These are phyloP conservation scores for Crithidia sp. DNA, from an alignment of 208 protist species.

Conservation along the genomic window DNA sequence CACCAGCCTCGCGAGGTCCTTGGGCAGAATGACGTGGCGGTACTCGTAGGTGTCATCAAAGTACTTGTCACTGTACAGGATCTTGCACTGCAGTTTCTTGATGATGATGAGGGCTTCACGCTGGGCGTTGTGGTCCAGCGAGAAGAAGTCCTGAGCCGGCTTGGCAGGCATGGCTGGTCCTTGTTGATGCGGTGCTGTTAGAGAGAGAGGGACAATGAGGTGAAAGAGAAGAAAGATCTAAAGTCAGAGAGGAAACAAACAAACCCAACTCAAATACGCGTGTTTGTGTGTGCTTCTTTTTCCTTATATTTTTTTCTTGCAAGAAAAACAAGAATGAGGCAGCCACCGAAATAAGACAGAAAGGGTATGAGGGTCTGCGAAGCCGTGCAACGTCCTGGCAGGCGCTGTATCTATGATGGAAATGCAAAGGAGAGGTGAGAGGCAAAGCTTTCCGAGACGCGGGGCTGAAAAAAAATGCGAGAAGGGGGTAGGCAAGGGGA, in stretches of 20 bases:
- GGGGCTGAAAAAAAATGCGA: background rate
- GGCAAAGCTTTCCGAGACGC: background rate
- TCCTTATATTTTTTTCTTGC: background rate
- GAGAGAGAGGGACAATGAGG: too few species aligned
- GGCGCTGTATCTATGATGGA: background rate
- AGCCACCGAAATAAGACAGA: background rate
- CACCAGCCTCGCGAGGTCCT: constrained; percentile 93
- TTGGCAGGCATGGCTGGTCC: constrained; percentile 34
- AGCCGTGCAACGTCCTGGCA: background rate
- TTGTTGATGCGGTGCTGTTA: background rate
- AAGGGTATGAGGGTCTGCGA: background rate
- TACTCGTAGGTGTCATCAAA: constrained; percentile 96
- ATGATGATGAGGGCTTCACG: constrained; percentile 79
- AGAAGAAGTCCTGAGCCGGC: constrained; percentile 78
- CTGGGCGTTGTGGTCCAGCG: constrained; percentile 73
- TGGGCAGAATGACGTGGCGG: constrained; percentile 98
- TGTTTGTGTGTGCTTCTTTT: too few species aligned
- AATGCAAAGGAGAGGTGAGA: background rate
- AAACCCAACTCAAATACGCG: background rate
- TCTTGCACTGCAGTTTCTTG: constrained; percentile 86
- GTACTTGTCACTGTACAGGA: constrained; percentile 97
- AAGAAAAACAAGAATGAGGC: background rate
- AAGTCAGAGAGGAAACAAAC: background rate
- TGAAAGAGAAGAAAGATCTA: background rate
- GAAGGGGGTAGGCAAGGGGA: background rate